Evolutionary conservation across 768 basidiomycete species (phyloP).

Genomic region (Serendipita indica): DNA sequence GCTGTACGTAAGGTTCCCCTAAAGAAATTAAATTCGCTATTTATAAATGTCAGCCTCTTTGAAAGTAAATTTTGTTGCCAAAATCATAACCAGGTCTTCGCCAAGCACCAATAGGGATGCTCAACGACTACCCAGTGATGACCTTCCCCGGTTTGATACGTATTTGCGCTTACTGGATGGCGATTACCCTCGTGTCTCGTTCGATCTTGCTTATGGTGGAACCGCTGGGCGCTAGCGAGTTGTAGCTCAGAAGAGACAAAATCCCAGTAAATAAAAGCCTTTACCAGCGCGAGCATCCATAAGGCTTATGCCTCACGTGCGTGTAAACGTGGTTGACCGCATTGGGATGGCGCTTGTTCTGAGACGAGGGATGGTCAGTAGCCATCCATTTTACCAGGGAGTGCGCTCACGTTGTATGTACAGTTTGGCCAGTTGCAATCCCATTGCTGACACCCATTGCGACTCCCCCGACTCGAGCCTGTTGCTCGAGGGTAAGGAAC

Average conservation of each 20-base stretch:
- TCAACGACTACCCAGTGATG: background rate
- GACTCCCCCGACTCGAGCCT: background rate
- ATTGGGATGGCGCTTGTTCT: background rate
- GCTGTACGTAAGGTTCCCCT: too few relatives aligned
- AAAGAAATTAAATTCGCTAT: too few relatives aligned
- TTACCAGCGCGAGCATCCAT: background rate
- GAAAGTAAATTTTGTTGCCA: too few relatives aligned
- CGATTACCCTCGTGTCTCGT: background rate
- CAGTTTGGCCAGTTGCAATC: background rate
- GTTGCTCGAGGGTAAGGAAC: background rate
- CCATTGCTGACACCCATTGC: background rate
- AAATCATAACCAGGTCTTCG: background rate
- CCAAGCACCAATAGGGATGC: background rate
- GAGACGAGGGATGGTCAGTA: background rate
- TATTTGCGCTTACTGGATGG: background rate
- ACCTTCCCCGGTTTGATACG: background rate
- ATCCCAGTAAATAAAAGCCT: background rate
- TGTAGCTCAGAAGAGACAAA: background rate
- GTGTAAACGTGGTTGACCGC: background rate
- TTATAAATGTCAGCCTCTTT: too few relatives aligned
- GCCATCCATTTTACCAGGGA: background rate
- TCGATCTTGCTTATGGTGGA: background rate
- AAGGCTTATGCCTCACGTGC: background rate
- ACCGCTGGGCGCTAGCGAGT: background rate
- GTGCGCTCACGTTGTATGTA: background rate